Conservation (phyloP, 306 rosid genomes). For the Sindora glabra region DNA sequence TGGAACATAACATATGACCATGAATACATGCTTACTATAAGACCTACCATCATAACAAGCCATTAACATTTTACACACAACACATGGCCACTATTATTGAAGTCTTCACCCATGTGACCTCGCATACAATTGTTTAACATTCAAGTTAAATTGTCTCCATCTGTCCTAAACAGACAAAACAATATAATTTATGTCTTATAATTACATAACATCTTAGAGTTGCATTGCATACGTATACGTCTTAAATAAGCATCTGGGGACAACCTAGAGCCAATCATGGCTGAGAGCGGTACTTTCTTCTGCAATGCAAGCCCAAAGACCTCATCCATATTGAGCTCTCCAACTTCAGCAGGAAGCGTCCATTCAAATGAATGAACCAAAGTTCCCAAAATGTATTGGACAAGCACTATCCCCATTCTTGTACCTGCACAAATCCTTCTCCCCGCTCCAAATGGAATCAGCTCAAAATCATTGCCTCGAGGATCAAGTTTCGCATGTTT, state of each 20-base stretch:
- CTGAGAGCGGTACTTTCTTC: constrained; percentile 31
- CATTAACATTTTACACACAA: too few species aligned
- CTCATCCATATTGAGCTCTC: constrained; percentile 39
- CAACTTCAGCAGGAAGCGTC: constrained; percentile 27
- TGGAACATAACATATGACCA: too few species aligned
- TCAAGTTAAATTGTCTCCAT: too few species aligned
- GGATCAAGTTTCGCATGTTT: constrained; percentile 25
- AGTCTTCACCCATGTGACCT: too few species aligned
- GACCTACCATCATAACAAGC: too few species aligned
- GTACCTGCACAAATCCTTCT: constrained; percentile 45
- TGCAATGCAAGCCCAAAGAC: constrained; percentile 38
- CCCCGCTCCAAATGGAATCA: constrained; percentile 48
- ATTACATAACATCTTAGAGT: too few species aligned
- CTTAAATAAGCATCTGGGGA: constrained; percentile 4
- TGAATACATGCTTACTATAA: too few species aligned
- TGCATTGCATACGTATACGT: too few species aligned
- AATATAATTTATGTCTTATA: too few species aligned
- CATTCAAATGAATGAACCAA: constrained; percentile 45
- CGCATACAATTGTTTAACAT: too few species aligned
- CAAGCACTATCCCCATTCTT: constrained; percentile 30
- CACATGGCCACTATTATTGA: too few species aligned
- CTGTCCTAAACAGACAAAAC: too few species aligned
- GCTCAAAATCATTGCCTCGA: constrained; percentile 35
- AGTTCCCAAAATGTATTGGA: constrained; percentile 35
- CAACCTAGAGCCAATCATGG: constrained; percentile 23